Percentiles rank a stretch among this genome's conserved stretches.
Conservation (phyloP, 1,284 basidiomycete species). For the Macrocystidia cucumis region DNA sequence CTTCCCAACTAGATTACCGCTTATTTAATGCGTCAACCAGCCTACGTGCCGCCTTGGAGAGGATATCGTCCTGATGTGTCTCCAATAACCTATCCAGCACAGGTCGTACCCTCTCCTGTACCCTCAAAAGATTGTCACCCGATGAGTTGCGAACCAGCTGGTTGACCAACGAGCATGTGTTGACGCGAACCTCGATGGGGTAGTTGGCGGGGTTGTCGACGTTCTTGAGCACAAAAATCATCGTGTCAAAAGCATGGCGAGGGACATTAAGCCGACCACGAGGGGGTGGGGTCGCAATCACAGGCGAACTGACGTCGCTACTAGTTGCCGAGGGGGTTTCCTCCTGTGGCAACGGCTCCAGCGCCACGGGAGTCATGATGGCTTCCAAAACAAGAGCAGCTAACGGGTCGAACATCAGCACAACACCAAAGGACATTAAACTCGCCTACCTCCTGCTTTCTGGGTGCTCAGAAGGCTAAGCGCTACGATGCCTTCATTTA, state of each 20-base stretch:
- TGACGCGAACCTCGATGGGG: constrained; percentile 64
- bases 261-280: constrained; percentile 33
- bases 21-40: no score
- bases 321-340: constrained; percentile 31
- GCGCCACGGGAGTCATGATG: constrained; percentile 23
- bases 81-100: constrained; percentile 44
- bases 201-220: constrained; percentile 44
- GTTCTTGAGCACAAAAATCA: constrained; percentile 51
- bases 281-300: constrained; percentile 27
- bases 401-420: constrained; percentile 21
- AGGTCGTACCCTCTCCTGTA: constrained; percentile 43
- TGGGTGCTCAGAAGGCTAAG: constrained; percentile 70
- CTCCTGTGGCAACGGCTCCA: constrained; percentile 15
- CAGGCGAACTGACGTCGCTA: constrained; percentile 36
- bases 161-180: constrained; percentile 62
- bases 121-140: constrained; percentile 34
- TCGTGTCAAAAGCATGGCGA: constrained; percentile 55
- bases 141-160: constrained; percentile 50
- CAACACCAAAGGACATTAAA: constrained; percentile 3
- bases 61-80: constrained; percentile 21
- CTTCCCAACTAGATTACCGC: no score
- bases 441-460: constrained; percentile 50
- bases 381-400: constrained; percentile 56
- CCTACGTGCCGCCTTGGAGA: no score
- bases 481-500: constrained; percentile 88